Percentiles rank a stretch among this genome's conserved stretches.
These are phyloP conservation scores for Fraxinus dipetala DNA, from an alignment of 305 asterid genomes.

Conservation along the genomic window DNA sequence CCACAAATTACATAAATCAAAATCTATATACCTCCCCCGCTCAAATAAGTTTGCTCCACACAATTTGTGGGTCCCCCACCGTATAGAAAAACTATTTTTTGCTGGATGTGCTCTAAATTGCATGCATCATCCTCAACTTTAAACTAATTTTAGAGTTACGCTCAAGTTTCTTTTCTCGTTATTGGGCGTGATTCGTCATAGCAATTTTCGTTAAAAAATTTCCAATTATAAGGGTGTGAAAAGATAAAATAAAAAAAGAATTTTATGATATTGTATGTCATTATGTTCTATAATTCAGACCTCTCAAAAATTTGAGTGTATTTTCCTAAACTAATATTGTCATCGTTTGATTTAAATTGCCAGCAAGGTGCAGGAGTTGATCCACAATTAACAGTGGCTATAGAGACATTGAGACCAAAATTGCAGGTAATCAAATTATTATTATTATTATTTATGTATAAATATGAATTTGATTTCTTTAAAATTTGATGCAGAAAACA, in stretches of 20 bases:
- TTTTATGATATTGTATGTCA: neutral
- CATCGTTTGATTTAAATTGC: slow-evolving; percentile 2
- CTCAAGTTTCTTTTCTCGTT: too few relatives aligned
- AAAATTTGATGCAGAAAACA: slow-evolving; percentile 53
- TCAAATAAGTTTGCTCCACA: neutral
- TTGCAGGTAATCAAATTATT: slow-evolving; percentile 41
- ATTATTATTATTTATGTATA: too few relatives aligned
- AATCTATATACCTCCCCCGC: too few relatives aligned
- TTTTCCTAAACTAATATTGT: neutral
- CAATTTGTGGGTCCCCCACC: neutral
- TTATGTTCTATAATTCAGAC: neutral
- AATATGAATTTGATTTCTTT: neutral
- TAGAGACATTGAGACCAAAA: slow-evolving; percentile 76
- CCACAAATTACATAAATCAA: neutral
- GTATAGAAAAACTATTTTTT: too few relatives aligned
- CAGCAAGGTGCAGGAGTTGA: slow-evolving; percentile 77
- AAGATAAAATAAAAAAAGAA: neutral
- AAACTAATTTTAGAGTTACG: neutral
- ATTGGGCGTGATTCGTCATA: neutral
- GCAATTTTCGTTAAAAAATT: neutral
- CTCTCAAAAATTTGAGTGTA: neutral
- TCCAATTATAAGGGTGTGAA: neutral
- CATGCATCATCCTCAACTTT: neutral
- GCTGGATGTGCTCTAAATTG: too few relatives aligned
- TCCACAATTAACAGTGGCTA: slow-evolving; percentile 44